phyloP scores from a whole-genome alignment of 1,139 yeast genomes.

The Yamadazyma blattariae region DNA sequence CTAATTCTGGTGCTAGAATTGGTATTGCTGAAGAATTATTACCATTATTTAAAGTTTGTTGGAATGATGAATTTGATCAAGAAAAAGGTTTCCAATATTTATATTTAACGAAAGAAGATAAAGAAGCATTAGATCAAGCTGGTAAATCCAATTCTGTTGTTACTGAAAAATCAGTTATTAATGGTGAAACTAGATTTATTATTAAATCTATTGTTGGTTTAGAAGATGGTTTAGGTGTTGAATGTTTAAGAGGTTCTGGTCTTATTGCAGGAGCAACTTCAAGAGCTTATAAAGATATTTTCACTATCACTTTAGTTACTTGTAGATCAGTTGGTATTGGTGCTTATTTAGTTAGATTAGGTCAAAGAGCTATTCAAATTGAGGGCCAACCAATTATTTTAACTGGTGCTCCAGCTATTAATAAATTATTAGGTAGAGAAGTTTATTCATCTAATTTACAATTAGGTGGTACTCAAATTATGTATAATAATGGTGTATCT shows the following conservation, averaged over 20 bases:
- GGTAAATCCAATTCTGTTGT: slow-evolving; percentile 62
- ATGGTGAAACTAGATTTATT: slow-evolving; percentile 77
- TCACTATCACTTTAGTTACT: slow-evolving; percentile 93
- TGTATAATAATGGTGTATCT: slow-evolving; percentile 97
- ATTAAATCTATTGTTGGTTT: slow-evolving; percentile 87
- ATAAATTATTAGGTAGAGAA: slow-evolving; percentile 93
- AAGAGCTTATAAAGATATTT: slow-evolving; percentile 94
- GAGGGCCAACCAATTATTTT: slow-evolving; percentile 98
- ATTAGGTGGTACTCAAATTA: slow-evolving; percentile 98
- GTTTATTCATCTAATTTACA: slow-evolving; percentile 96
- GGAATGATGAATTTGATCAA: slow-evolving; percentile 78
- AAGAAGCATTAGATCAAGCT: slow-evolving; percentile 54
- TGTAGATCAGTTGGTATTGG: slow-evolving; percentile 99
- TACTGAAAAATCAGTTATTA: slow-evolving; percentile 79
- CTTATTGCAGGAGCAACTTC: slow-evolving; percentile 98
- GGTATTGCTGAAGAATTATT: slow-evolving; percentile 96
- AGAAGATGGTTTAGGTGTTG: slow-evolving; percentile 97
- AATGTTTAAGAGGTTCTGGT: slow-evolving; percentile 97
- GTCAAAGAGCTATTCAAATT: slow-evolving; percentile 97
- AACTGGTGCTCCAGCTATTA: slow-evolving; percentile 99
- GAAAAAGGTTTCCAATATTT: slow-evolving; percentile 87
- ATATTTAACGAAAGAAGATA: slow-evolving; percentile 72
- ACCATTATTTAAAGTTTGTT: slow-evolving; percentile 85
- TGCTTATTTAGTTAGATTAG: slow-evolving; percentile 94
- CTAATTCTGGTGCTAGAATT: slow-evolving; percentile 98